Evolutionary conservation across 371 early-diverging fungal genomes (phyloP).

Genomic region (Mortierella sp.): DNA sequence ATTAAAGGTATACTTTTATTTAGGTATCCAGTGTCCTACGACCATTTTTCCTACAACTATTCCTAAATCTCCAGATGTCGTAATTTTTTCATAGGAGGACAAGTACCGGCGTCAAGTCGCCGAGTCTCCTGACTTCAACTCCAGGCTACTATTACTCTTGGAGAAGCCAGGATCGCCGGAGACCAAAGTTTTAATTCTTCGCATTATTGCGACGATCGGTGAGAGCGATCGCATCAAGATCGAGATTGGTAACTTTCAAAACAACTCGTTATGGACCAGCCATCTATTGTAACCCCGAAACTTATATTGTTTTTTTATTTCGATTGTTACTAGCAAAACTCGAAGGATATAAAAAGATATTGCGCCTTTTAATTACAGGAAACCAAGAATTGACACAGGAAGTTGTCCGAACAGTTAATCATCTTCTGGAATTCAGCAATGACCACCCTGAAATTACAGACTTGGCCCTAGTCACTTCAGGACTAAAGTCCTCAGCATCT

Average conservation of each 20-base stretch:
- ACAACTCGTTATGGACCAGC: not conserved
- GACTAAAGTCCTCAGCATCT: constrained; percentile 17
- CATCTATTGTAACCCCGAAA: not conserved
- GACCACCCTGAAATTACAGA: constrained; percentile 36
- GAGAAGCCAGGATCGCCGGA: constrained; percentile 48
- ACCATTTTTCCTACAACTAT: not conserved
- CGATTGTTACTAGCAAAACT: constrained; percentile 33
- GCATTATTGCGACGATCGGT: constrained; percentile 56
- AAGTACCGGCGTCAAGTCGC: constrained; percentile 53
- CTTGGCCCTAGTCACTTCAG: constrained; percentile 29
- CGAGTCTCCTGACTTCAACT: constrained; percentile 52
- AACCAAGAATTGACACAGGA: constrained; percentile 55
- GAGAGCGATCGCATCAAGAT: constrained; percentile 60
- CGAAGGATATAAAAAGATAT: constrained; percentile 57
- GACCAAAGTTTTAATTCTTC: constrained; percentile 48
- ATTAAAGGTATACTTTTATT: constrained; percentile 33
- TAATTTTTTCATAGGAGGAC: constrained; percentile 44
- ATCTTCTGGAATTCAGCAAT: constrained; percentile 49
- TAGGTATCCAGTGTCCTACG: not conserved
- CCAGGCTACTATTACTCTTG: constrained; percentile 42
- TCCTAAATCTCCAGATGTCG: not conserved
- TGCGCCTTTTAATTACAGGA: constrained; percentile 49
- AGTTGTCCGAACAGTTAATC: constrained; percentile 57
- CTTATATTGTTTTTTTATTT: not conserved
- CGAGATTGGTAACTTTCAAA: constrained; percentile 46